Evolutionary conservation across 2,329 filamentous ascomycete species (phyloP).

Genomic region (Monosporascus sp.): DNA sequence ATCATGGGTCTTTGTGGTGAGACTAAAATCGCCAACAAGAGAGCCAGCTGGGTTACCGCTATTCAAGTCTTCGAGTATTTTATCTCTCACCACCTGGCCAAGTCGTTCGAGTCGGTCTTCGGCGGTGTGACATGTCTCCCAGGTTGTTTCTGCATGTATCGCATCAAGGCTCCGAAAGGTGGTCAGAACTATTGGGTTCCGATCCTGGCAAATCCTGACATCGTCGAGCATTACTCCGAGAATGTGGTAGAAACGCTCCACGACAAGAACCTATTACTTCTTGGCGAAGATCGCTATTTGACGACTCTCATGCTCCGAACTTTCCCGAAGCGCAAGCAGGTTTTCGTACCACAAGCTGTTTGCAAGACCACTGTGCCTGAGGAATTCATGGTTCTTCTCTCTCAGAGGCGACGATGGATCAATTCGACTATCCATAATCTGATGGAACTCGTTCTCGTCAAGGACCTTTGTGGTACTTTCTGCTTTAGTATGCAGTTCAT

Average conservation of each 20-base stretch:
- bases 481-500: conserved; percentile 99
- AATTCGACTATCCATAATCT: conserved; percentile 98
- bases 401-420: conserved; percentile 95
- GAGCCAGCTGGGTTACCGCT: conserved; percentile 87
- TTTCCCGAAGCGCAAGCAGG: conserved; percentile 97
- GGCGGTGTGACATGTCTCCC: conserved; percentile 98
- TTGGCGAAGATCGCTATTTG: conserved; percentile 94
- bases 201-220: conserved; percentile 94
- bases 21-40: conserved; percentile 99
- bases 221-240: conserved; percentile 98
- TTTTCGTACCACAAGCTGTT: conserved; percentile 96
- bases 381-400: conserved; percentile 83
- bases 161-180: conserved; percentile 97
- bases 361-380: conserved; percentile 98
- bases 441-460: conserved; percentile 93
- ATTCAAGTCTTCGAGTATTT: conserved; percentile 99
- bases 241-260: conserved; percentile 98
- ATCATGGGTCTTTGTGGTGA: conserved; percentile 99
- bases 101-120: conserved; percentile 97
- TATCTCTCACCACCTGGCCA: conserved; percentile 94
- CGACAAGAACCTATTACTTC: conserved; percentile 89
- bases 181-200: conserved; percentile 99
- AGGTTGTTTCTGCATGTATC: conserved; percentile 99
- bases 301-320: conserved; percentile 97
- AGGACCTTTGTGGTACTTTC: conserved; percentile 95